Evolutionary conservation across 345 rosid genomes (phyloP).

Genomic region (Camelina laxa): DNA sequence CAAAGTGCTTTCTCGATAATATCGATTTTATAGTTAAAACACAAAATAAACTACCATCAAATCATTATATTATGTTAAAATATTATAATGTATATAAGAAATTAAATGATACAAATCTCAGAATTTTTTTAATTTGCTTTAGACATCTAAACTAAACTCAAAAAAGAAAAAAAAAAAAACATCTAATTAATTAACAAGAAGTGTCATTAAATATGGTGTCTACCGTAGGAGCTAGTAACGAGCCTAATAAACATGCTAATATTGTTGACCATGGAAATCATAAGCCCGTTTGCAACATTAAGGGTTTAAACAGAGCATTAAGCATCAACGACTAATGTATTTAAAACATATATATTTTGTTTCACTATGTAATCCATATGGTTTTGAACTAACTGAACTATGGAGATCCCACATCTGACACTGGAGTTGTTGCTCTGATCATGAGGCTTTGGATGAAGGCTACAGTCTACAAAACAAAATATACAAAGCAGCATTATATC

Average conservation of each 20-base stretch:
- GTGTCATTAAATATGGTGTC: not conserved
- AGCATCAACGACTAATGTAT: not conserved
- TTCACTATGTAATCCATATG: not conserved
- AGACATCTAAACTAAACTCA: too few relatives aligned
- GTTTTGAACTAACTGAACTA: constrained; percentile 15
- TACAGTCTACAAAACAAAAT: constrained; percentile 52
- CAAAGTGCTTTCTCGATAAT: too few relatives aligned
- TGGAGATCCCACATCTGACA: constrained; percentile 39
- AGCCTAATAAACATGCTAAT: not conserved
- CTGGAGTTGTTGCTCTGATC: constrained; percentile 68
- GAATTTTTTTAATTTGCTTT: too few relatives aligned
- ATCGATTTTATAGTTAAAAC: too few relatives aligned
- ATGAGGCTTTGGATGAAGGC: constrained; percentile 79
- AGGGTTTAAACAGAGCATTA: not conserved
- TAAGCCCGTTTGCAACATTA: not conserved
- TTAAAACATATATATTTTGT: not conserved
- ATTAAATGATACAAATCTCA: too few relatives aligned
- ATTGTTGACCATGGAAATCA: not conserved
- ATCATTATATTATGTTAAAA: too few relatives aligned
- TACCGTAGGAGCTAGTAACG: not conserved
- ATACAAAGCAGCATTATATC: not conserved
- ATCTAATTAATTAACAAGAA: not conserved
- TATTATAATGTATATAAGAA: too few relatives aligned
- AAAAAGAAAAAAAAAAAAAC: too few relatives aligned
- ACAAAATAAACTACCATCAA: too few relatives aligned